Evolutionary conservation across 495 filamentous ascomycete genomes (phyloP).

Genomic region (Hypoxylon trugodes): DNA sequence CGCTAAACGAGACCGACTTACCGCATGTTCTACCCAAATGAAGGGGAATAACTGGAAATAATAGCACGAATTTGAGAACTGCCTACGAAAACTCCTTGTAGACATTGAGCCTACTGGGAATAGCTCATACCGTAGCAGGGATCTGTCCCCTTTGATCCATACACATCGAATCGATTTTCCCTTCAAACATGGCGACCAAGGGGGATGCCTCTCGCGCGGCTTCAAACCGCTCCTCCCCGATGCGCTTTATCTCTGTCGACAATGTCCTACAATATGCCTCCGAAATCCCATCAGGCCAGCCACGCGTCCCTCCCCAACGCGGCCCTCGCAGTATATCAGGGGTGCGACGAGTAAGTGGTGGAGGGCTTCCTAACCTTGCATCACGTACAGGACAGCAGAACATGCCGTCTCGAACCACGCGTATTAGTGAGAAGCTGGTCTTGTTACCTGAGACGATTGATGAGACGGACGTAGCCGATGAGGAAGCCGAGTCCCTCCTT

Average conservation of each 20-base stretch:
- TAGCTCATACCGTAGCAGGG: too few relatives aligned
- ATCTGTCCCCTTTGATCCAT: too few relatives aligned
- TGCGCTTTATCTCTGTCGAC: conserved; percentile 93
- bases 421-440: conserved; percentile 93
- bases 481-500: conserved; percentile 54
- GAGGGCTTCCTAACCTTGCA: conserved; percentile 51
- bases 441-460: conserved; percentile 86
- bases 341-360: conserved; percentile 51
- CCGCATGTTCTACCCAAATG: too few relatives aligned
- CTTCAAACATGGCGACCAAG: conserved; percentile 38
- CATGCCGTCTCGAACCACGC: conserved; percentile 86
- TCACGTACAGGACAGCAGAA: conserved; percentile 70
- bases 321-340: conserved; percentile 51
- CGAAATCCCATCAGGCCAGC: conserved; percentile 94
- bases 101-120: too few relatives aligned
- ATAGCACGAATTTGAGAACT: too few relatives aligned
- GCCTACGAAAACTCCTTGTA: too few relatives aligned
- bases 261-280: conserved; percentile 93
- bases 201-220: conserved; percentile 42
- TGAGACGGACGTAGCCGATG: conserved; percentile 61
- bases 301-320: conserved; percentile 71
- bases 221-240: conserved; percentile 52
- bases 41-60: too few relatives aligned
- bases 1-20: too few relatives aligned
- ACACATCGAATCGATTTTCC: conserved; percentile 5